These are phyloP conservation scores for Pholiota adiposa DNA, from an alignment of 1,284 basidiomycete genomes.

Conservation along the genomic window DNA sequence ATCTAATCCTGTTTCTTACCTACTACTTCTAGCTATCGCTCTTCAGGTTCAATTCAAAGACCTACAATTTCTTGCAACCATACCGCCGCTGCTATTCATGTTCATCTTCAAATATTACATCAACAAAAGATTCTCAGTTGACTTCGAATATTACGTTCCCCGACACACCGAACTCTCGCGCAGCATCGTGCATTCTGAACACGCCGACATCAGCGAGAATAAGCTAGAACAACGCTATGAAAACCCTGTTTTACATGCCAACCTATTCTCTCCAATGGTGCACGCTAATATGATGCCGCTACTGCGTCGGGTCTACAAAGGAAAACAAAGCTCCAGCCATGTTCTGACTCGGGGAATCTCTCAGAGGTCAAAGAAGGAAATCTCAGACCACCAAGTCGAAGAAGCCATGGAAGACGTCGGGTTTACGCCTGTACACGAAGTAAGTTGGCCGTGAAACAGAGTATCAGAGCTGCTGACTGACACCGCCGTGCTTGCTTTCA, in stretches of 20 bases:
- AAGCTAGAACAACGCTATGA: conserved; percentile 27
- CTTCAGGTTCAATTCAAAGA: conserved; percentile 27
- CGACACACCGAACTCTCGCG: conserved; percentile 20
- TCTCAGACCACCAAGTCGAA: conserved; percentile 4
- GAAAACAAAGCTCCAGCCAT: conserved; percentile 9
- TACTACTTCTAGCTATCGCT: conserved; percentile 21
- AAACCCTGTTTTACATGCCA: conserved; percentile 20
- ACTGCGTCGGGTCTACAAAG: conserved; percentile 20
- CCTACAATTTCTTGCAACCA: conserved; percentile 23
- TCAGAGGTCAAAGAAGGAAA: conserved; percentile 6
- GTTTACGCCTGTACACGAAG: conserved; percentile 22
- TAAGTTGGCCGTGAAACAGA: conserved; percentile 4
- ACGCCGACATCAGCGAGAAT: conserved; percentile 14
- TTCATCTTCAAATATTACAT: conserved; percentile 25
- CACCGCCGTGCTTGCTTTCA: neutral
- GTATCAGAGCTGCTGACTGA: neutral
- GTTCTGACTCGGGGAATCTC: conserved; percentile 13
- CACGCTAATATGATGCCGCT: conserved; percentile 17
- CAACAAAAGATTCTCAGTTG: conserved; percentile 23
- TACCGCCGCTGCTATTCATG: conserved; percentile 21
- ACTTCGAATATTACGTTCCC: conserved; percentile 27
- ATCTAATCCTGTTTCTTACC: neutral
- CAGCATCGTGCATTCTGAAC: conserved; percentile 20
- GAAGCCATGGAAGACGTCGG: conserved; percentile 17
- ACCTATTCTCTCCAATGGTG: conserved; percentile 24